A percentile compares a stretch with the other conserved stretches of the same genome.
phyloP scores from a whole-genome alignment of 768 basidiomycete species.

The Suillus brevipes region DNA sequence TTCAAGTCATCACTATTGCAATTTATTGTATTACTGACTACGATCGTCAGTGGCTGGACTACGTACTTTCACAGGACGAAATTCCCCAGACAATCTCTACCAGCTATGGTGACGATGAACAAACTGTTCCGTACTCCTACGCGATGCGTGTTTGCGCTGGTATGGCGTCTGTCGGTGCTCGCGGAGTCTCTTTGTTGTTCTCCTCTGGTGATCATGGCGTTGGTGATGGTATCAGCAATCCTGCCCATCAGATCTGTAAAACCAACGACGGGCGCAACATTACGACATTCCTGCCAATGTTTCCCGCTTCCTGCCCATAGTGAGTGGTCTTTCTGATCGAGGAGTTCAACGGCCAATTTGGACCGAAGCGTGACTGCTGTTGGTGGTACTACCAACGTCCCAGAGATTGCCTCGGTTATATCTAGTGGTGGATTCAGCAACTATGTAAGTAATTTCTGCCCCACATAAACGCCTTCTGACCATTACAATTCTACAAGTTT shows the following conservation, averaged over 20 bases:
- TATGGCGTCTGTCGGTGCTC: slow-evolving; percentile 68
- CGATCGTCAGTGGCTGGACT: slow-evolving; percentile 57
- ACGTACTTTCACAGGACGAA: slow-evolving; percentile 44
- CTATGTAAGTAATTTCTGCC: slow-evolving; percentile 42
- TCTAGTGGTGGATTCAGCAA: slow-evolving; percentile 78
- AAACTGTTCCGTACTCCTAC: slow-evolving; percentile 65
- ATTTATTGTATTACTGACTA: not conserved
- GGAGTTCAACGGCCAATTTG: not conserved
- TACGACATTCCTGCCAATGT: slow-evolving; percentile 54
- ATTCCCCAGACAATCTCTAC: slow-evolving; percentile 67
- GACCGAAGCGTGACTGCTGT: slow-evolving; percentile 63
- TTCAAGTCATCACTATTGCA: slow-evolving; percentile 1
- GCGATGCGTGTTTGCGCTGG: slow-evolving; percentile 57
- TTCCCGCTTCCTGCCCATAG: slow-evolving; percentile 66
- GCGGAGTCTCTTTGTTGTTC: slow-evolving; percentile 66
- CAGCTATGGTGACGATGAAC: slow-evolving; percentile 73
- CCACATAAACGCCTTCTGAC: not conserved
- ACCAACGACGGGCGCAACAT: slow-evolving; percentile 58
- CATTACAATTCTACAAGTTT: slow-evolving; percentile 38
- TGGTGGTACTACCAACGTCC: slow-evolving; percentile 60
- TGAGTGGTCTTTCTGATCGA: slow-evolving; percentile 25
- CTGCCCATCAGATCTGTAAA: slow-evolving; percentile 51
- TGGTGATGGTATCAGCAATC: slow-evolving; percentile 55
- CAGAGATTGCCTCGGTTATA: slow-evolving; percentile 60
- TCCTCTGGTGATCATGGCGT: slow-evolving; percentile 70